These are phyloP conservation scores for Kewa caespitosa DNA, from an alignment of 179 eudicot species.

Conservation along the genomic window DNA sequence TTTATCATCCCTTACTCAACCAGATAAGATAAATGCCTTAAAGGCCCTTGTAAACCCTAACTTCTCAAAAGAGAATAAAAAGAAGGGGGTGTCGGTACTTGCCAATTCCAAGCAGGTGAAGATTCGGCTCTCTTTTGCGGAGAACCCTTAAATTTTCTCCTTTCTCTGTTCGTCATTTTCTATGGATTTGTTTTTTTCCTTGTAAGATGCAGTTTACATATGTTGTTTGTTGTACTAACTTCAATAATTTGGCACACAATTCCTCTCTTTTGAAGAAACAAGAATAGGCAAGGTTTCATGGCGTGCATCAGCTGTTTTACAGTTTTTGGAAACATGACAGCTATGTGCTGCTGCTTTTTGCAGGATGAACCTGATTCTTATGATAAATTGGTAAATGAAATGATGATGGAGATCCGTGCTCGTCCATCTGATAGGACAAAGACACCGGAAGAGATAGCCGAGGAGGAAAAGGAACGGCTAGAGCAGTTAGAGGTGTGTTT, in stretches of 20 bases:
- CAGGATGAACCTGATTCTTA: slow-evolving; percentile 86
- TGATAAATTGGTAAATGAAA: slow-evolving; percentile 71
- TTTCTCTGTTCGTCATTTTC: not conserved
- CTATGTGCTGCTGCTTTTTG: slow-evolving; percentile 10
- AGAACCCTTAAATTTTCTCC: not conserved
- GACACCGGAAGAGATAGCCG: slow-evolving; percentile 89
- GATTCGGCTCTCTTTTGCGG: not conserved
- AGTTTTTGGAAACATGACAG: not conserved
- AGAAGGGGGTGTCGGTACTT: slow-evolving; percentile 37
- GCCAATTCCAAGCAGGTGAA: slow-evolving; percentile 51
- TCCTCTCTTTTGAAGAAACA: not conserved
- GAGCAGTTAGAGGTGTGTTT: slow-evolving; percentile 77
- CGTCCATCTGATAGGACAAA: slow-evolving; percentile 92
- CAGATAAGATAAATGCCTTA: slow-evolving; percentile 66
- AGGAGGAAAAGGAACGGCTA: slow-evolving; percentile 88
- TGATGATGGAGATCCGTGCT: slow-evolving; percentile 78
- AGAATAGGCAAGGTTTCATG: not conserved
- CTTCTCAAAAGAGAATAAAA: slow-evolving; percentile 36
- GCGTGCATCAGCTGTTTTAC: not conserved
- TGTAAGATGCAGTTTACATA: not conserved
- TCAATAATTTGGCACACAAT: too few relatives aligned
- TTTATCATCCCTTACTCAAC: slow-evolving; percentile 68
- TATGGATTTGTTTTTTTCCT: not conserved
- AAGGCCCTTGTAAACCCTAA: slow-evolving; percentile 67
- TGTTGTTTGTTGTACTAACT: not conserved